phyloP scores from a whole-genome alignment of 768 basidiomycete genomes.

The Strobilomyces confusus region DNA sequence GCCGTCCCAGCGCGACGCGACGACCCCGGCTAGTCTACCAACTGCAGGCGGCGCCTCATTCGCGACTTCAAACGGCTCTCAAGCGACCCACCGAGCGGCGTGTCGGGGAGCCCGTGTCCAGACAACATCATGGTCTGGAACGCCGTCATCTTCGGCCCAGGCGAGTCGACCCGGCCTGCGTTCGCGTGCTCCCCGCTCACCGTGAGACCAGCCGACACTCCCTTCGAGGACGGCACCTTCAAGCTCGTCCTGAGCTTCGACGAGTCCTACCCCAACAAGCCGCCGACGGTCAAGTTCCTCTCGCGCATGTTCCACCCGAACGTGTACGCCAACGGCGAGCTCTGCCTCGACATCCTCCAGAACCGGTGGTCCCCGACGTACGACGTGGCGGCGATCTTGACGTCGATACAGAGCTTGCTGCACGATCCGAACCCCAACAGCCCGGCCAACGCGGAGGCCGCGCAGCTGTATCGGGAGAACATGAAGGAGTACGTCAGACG shows the following conservation, averaged over 20 bases:
- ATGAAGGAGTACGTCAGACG: constrained; percentile 97
- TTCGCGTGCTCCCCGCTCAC: not conserved
- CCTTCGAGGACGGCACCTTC: constrained; percentile 99
- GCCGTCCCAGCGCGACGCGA: not conserved
- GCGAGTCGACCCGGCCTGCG: no score
- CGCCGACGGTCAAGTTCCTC: constrained; percentile 95
- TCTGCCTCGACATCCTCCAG: constrained; percentile 97
- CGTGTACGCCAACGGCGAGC: constrained; percentile 96
- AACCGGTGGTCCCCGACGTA: constrained; percentile 99
- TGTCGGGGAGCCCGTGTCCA: constrained; percentile 94
- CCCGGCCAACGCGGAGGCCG: constrained; percentile 97
- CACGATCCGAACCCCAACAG: constrained; percentile 99
- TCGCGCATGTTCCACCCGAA: constrained; percentile 99
- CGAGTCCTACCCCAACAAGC: constrained; percentile 98
- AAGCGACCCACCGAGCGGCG: constrained; percentile 91
- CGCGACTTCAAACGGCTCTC: constrained; percentile 97
- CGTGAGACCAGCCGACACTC: constrained; percentile 75
- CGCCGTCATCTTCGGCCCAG: constrained; percentile 98
- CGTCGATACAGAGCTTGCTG: constrained; percentile 90
- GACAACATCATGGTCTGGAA: constrained; percentile 99
- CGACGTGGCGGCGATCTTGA: constrained; percentile 97
- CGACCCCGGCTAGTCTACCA: constrained; percentile 64
- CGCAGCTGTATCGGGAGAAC: constrained; percentile 93
- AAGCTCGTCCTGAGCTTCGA: constrained; percentile 93
- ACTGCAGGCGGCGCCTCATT: constrained; percentile 91